Evolutionary conservation across 2,329 filamentous ascomycete species (phyloP).

Genomic region (Penicillium brevicompactum): DNA sequence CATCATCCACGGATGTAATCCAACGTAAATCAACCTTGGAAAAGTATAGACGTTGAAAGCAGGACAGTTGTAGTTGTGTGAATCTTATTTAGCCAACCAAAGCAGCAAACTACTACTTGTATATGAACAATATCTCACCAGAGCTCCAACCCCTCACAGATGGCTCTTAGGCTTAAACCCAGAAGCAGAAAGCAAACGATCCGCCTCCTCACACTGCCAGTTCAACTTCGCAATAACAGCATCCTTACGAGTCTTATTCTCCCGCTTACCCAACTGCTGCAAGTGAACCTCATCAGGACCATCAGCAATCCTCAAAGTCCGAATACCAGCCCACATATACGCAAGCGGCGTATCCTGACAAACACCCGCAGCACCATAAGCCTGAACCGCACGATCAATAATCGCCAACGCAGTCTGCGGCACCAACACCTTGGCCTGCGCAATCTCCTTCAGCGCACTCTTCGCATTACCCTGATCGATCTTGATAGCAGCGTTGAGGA

Average conservation of each 20-base stretch:
- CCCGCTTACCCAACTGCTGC: slow-evolving; percentile 57
- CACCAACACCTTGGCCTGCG: slow-evolving; percentile 90
- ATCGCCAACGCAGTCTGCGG: slow-evolving; percentile 80
- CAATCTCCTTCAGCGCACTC: slow-evolving; percentile 87
- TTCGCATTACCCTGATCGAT: slow-evolving; percentile 92
- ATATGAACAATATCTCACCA: background rate
- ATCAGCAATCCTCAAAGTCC: slow-evolving; percentile 84
- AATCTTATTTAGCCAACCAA: background rate
- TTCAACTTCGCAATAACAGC: slow-evolving; percentile 44
- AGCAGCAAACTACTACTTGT: background rate
- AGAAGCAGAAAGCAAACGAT: slow-evolving; percentile 39
- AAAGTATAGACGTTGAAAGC: too few relatives aligned
- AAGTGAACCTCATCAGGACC: slow-evolving; percentile 96
- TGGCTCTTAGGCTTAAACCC: slow-evolving; percentile 42
- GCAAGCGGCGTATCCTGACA: slow-evolving; percentile 93
- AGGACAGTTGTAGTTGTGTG: background rate
- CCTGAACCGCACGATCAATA: slow-evolving; percentile 92
- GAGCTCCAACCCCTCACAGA: slow-evolving; percentile 22
- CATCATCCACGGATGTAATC: too few relatives aligned
- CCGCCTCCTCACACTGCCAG: slow-evolving; percentile 44
- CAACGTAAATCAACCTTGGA: too few relatives aligned
- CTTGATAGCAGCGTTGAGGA: slow-evolving; percentile 91
- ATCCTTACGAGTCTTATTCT: slow-evolving; percentile 55
- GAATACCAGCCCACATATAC: slow-evolving; percentile 75
- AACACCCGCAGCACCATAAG: slow-evolving; percentile 87